These are phyloP conservation scores for Neohortaea acidophila DNA, from an alignment of 495 filamentous ascomycete genomes.

Conservation along the genomic window DNA sequence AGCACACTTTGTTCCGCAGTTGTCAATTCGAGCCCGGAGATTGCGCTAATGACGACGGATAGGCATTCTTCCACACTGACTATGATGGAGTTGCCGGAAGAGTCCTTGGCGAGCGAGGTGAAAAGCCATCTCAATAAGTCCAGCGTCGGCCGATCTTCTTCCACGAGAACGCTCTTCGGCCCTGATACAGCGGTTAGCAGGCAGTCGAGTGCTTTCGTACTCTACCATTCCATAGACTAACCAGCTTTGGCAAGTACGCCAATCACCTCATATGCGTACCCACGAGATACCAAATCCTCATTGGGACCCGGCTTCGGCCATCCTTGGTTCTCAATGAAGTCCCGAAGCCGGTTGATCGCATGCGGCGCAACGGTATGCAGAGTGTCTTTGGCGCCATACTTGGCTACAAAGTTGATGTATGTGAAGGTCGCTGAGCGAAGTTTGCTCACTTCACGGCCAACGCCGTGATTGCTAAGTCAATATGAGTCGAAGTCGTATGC, in stretches of 20 bases:
- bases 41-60: constrained; percentile 54
- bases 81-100: constrained; percentile 53
- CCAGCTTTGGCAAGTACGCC: constrained; percentile 53
- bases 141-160: constrained; percentile 32
- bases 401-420: constrained; percentile 75
- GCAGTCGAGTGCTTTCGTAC: no score
- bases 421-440: constrained; percentile 72
- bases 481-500: background rate
- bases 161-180: constrained; percentile 36
- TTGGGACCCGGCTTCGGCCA: constrained; percentile 50
- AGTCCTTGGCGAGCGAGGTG: constrained; percentile 62
- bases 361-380: constrained; percentile 49
- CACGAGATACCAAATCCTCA: constrained; percentile 24
- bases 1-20: constrained; percentile 33
- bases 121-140: constrained; percentile 65
- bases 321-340: constrained; percentile 65
- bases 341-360: constrained; percentile 53
- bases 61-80: constrained; percentile 83
- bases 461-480: constrained; percentile 26
- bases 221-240: no score
- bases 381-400: constrained; percentile 47
- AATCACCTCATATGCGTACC: constrained; percentile 53
- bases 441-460: constrained; percentile 54
- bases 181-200: no score
- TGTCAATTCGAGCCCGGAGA: constrained; percentile 28